Base-by-base conservation (phyloP, 495 filamentous ascomycete genomes). In the Aspergillus haitiensis region DNA sequence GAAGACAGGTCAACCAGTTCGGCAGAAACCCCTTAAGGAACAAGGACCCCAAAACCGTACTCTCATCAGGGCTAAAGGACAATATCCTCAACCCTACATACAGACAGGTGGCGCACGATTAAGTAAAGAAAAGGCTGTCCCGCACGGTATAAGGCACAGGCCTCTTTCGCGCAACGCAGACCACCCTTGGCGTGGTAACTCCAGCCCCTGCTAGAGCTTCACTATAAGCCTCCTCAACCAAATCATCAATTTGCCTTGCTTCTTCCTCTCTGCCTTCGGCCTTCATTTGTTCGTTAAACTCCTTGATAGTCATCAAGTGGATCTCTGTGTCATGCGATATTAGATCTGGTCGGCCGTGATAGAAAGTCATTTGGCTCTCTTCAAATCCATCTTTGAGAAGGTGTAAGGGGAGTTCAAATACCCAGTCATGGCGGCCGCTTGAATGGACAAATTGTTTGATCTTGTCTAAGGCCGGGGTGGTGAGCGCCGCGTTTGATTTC, bases 361-460 rank as follows among this genome's bases (percentile, higher is more conserved):
- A 66, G 35, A 34, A 40, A 12, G 39, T 40, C 27, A 60, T 42
- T 31, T 46, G 52, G 3, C 27, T 47, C 16, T 61, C 57, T n/a
- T 34, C 45, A 56, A 66, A 66, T n/a, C 64, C 64, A 18, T 61
- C 21, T 18, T 56, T 44, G 3, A 33, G n/a, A 21, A 66, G n/a
- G 31, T 44, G 32, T 45, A 18, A 18, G 4, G 57, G 47, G 2
- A 66, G 45, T 32, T 56, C 50, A 33, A 66, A 33, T 0, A 60
- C 54, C 64, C 61, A 66, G 34, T 66, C 64, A 61, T 66, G 64
- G 4, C 61, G 57, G 9, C 64, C 64, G 1, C 51, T 40, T 0
- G 64, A 57, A 34, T 61, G 48, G 32, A 58, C 56, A 44, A 60
- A 63, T 9, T 60, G 27, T 8, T 54, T 40, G 27, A 66, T 16